A percentile compares a stretch with the other conserved stretches of the same genome.
These are phyloP conservation scores for Pyrenophora graminea DNA, from an alignment of 2,329 filamentous ascomycete species.

Conservation along the genomic window DNA sequence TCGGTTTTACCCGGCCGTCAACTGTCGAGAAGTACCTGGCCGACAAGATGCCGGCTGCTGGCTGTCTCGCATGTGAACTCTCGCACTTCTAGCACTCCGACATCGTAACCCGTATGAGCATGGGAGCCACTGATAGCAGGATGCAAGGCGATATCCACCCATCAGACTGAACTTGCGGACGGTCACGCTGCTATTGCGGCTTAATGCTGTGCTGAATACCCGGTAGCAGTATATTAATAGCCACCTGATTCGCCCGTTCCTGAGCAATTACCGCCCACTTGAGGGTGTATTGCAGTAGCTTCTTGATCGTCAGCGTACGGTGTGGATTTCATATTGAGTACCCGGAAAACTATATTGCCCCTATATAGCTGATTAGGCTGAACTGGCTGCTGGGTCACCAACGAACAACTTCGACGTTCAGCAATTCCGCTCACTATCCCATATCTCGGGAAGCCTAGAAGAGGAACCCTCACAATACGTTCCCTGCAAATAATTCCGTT, in stretches of 20 bases:
- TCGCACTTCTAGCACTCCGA: neutral
- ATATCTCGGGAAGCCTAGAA: neutral
- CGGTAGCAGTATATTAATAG: conserved; percentile 12
- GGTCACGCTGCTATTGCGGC: conserved; percentile 23
- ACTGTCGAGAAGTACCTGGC: neutral
- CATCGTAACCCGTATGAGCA: neutral
- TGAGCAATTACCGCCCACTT: conserved; percentile 12
- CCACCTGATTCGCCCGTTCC: conserved; percentile 17
- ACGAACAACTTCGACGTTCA: conserved; percentile 4
- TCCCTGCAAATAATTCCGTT: too few species aligned
- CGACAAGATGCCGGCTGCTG: too few species aligned
- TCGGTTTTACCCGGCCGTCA: neutral
- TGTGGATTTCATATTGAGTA: conserved; percentile 19
- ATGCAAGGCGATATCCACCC: neutral
- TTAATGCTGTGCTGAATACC: conserved; percentile 21
- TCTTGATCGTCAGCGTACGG: conserved; percentile 7
- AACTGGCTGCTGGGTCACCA: conserved; percentile 22
- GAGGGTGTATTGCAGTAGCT: conserved; percentile 9
- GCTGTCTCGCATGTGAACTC: neutral
- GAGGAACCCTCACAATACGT: too few species aligned
- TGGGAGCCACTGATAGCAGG: neutral
- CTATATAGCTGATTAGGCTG: conserved; percentile 35
- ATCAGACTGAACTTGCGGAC: neutral
- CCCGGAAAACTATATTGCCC: conserved; percentile 32
- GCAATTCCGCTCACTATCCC: neutral